Conservation (phyloP, 1,284 basidiomycete species). For the Leucoagaricus sp. region DNA sequence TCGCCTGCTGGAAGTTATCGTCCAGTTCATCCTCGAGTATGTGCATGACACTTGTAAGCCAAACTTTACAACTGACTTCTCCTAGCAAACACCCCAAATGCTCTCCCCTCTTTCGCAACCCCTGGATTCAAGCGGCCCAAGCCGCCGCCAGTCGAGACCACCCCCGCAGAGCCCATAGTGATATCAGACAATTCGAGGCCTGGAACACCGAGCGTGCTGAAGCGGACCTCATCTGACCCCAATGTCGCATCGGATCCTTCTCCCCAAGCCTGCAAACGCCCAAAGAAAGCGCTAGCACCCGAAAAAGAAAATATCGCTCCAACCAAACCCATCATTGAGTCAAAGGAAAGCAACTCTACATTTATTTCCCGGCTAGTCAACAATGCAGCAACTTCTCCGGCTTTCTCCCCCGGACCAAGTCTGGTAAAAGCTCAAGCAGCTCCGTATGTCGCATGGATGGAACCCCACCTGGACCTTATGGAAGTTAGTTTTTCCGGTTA, state of each 20-base stretch:
- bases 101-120: slow-evolving; percentile 42
- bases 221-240: slow-evolving; percentile 46
- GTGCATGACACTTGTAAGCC: too few species aligned
- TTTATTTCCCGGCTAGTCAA: neutral
- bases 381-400: neutral
- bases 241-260: slow-evolving; percentile 33
- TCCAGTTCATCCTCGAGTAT: too few species aligned
- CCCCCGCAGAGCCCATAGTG: slow-evolving; percentile 17
- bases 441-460: slow-evolving; percentile 6
- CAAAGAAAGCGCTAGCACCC: slow-evolving; percentile 29
- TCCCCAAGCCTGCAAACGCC: slow-evolving; percentile 40
- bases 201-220: slow-evolving; percentile 34
- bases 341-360: slow-evolving; percentile 17
- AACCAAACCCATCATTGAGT: slow-evolving; percentile 1
- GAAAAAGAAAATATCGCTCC: slow-evolving; percentile 39
- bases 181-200: slow-evolving; percentile 39
- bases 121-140: slow-evolving; percentile 33
- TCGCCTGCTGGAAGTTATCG: neutral
- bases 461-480: slow-evolving; percentile 8
- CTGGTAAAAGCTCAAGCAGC: too few species aligned
- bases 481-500: too few species aligned
- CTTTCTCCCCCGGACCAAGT: too few species aligned
- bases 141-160: slow-evolving; percentile 25
- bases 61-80: neutral
- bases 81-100: slow-evolving; percentile 25